Conservation (phyloP, 768 basidiomycete species). For the Asterophora parasitica region DNA sequence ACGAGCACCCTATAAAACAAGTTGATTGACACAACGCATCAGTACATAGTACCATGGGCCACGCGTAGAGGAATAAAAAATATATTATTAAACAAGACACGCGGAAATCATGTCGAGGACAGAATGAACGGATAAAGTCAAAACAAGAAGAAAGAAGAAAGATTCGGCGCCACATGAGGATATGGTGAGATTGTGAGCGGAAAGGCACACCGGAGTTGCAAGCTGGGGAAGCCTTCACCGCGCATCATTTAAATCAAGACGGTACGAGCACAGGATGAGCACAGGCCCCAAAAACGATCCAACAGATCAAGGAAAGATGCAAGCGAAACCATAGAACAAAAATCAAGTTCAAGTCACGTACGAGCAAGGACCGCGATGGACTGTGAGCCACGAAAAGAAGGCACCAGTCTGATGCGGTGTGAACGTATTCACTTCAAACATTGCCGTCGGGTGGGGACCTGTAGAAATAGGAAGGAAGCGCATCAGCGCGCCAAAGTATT, state of each 20-base stretch:
- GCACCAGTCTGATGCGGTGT: conserved; percentile 65
- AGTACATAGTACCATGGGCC: background rate
- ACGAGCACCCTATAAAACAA: conserved; percentile 48
- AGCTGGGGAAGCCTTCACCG: no score
- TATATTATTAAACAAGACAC: background rate
- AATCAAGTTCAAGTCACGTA: conserved; percentile 44
- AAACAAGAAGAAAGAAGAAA: background rate
- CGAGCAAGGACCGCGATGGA: conserved; percentile 70
- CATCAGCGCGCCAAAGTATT: background rate
- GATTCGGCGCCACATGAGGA: background rate
- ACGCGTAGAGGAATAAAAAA: conserved; percentile 1
- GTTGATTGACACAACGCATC: no score
- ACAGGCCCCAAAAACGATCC: no score
- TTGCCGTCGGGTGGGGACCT: conserved; percentile 66
- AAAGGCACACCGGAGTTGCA: no score
- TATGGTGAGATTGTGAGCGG: no score
- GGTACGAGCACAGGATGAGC: no score
- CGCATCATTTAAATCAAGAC: no score
- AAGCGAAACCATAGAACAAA: no score
- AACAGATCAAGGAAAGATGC: no score
- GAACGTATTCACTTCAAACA: conserved; percentile 70
- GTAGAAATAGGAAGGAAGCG: background rate
- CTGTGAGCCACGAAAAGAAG: conserved; percentile 62
- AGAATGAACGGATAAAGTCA: no score
- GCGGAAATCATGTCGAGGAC: background rate